phyloP scores from a whole-genome alignment of 306 rosid species.

The Astragalus glycyphyllos region DNA sequence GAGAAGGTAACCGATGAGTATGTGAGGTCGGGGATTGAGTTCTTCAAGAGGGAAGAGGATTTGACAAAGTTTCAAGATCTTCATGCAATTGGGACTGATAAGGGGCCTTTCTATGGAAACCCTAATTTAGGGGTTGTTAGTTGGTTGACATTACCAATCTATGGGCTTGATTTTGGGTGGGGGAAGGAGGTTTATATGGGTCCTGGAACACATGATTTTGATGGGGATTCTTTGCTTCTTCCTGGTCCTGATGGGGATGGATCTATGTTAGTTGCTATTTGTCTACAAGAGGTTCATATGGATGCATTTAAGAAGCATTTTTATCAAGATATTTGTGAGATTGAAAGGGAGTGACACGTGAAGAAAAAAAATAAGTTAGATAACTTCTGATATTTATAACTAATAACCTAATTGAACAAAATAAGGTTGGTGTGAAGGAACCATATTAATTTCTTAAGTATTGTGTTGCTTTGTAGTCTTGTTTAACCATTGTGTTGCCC shows the following conservation, averaged over 20 bases:
- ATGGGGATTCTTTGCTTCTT: constrained; percentile 57
- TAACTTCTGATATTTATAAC: not conserved
- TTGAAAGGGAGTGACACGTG: not conserved
- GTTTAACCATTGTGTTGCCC: not conserved
- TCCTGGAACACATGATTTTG: constrained; percentile 51
- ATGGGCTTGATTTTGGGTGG: constrained; percentile 76
- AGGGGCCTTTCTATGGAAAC: constrained; percentile 52
- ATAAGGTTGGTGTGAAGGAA: constrained; percentile 5
- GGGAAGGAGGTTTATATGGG: constrained; percentile 63
- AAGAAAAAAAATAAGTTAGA: not conserved
- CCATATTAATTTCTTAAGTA: not conserved
- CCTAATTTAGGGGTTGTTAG: constrained; percentile 59
- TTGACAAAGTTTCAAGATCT: constrained; percentile 59
- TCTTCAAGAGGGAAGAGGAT: constrained; percentile 52
- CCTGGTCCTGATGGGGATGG: constrained; percentile 55
- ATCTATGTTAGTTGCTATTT: constrained; percentile 50
- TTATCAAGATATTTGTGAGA: constrained; percentile 43
- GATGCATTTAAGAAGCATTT: constrained; percentile 62
- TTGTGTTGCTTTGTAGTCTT: constrained; percentile 9
- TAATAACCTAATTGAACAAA: not conserved
- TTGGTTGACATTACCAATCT: constrained; percentile 62
- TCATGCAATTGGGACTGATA: constrained; percentile 39
- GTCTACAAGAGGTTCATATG: constrained; percentile 56
- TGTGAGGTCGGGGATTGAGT: constrained; percentile 49
- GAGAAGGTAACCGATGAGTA: constrained; percentile 60